A percentile compares a stretch with the other conserved stretches of the same genome.
phyloP scores from a whole-genome alignment of 225 moss, liverwort and hornwort species.

The Takakia lepidozioides region DNA sequence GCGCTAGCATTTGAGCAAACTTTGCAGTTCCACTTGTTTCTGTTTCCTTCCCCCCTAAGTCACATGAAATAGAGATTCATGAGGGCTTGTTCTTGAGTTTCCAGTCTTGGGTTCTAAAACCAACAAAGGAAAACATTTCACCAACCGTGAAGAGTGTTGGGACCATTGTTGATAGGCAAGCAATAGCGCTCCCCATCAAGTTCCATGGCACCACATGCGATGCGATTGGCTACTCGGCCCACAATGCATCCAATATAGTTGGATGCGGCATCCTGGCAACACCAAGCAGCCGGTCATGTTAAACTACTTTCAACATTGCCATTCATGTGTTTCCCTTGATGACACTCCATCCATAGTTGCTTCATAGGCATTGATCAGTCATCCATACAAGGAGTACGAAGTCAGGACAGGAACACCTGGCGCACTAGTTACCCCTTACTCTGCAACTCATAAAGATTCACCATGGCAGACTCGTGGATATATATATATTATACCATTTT shows the following conservation, averaged over 20 bases:
- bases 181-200: constrained; percentile 53
- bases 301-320: not conserved
- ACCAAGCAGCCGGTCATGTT: not conserved
- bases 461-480: no score
- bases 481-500: no score
- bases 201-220: constrained; percentile 56
- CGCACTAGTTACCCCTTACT: no score
- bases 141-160: constrained; percentile 73
- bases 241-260: constrained; percentile 86
- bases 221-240: constrained; percentile 78
- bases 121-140: not conserved
- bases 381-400: no score
- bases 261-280: constrained; percentile 48
- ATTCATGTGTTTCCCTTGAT: not conserved
- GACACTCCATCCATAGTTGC: not conserved
- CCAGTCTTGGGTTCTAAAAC: no score
- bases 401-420: no score
- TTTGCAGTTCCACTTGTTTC: no score
- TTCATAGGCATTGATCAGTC: no score
- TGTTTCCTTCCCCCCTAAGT: constrained; percentile 5
- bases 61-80: not conserved
- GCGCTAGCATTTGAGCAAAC: no score
- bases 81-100: not conserved
- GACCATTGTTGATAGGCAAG: constrained; percentile 59
- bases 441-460: no score